Conservation (phyloP, 2,329 filamentous ascomycete species). For the Nannizzia gypsea region DNA sequence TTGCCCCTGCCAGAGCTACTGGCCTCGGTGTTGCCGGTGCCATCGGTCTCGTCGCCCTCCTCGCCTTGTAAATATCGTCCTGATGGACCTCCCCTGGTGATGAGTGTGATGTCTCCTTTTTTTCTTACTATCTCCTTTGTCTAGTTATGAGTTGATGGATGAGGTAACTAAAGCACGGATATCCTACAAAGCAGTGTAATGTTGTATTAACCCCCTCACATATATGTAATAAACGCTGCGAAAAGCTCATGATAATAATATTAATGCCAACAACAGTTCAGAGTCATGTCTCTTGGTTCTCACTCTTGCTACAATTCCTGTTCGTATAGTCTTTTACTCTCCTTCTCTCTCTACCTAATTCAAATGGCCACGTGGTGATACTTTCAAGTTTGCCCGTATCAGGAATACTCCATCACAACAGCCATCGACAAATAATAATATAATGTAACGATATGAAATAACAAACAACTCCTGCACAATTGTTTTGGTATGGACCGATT, state of each 20-base stretch:
- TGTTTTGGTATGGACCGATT: neutral
- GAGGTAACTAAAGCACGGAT: neutral
- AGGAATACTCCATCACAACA: no score
- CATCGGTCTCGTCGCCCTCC: slow-evolving; percentile 9
- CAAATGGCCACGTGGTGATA: no score
- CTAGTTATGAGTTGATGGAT: neutral
- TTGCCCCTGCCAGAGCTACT: neutral
- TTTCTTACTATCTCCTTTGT: neutral
- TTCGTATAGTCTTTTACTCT: no score
- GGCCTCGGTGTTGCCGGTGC: slow-evolving; percentile 9
- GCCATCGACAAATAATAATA: no score
- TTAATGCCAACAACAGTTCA: slow-evolving; percentile 4
- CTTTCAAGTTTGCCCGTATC: no score
- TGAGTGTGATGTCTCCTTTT: neutral
- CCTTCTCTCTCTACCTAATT: no score
- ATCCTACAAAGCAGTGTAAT: neutral
- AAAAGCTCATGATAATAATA: neutral
- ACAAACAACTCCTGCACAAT: neutral
- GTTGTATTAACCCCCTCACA: neutral
- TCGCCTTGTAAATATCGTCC: slow-evolving; percentile 3
- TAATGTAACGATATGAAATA: no score
- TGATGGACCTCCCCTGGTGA: neutral
- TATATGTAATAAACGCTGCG: slow-evolving; percentile 1
- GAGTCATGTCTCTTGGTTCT: neutral
- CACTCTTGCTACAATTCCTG: no score